Evolutionary conservation across 768 basidiomycete species (phyloP), one percentile per base, ranked within the genome.

Genomic region (Neoboletus brunneissimus): DNA sequence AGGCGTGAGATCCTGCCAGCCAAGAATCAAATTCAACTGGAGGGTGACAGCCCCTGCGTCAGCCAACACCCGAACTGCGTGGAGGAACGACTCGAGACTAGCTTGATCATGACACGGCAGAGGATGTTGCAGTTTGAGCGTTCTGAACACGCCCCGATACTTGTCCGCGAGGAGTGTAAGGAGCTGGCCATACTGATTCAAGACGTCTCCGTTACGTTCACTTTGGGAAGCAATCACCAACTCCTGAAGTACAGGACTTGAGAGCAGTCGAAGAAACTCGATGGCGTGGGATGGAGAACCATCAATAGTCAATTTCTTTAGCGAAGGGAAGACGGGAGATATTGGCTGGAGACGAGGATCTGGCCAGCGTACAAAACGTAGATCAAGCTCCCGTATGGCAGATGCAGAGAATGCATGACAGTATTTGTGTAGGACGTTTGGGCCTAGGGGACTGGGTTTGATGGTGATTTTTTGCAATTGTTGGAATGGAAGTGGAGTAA

Each of bases 371-470:
- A 62, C 57, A 35, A 66, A 56, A 22, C 63, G 66, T 34, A 68
- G 52, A 50, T 66, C 65, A 40, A 68, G 64, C 41, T 65, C 66
- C 34, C 16, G 42, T 41, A 66, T 29, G 37, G 47, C 3, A 9
- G 65, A 66, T 25, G 56, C 58, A 12, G 67, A 66, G 41, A 67
- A 49, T 23, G 56, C 56, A 40, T 66, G 58, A 22, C 53, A 60
- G 16, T 60, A 67, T 64, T 64, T 68, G 35, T 68, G 67, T 20
- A 67, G 52, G 22, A 68, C 66, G 12, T 59, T 63, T 41, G 66
- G 66, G 23, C 23, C 20, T 15, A 67, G 56, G 11, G 66, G 67
- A 31, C 61, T 63, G 29, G 58, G 32, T 58, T 66, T 66, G 13
- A 66, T 66, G 6, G 64, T 53, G 38, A 63, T 49, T 47, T 48